These are phyloP conservation scores for Oidium heveae DNA, from an alignment of 2,329 filamentous ascomycete species.

Conservation along the genomic window DNA sequence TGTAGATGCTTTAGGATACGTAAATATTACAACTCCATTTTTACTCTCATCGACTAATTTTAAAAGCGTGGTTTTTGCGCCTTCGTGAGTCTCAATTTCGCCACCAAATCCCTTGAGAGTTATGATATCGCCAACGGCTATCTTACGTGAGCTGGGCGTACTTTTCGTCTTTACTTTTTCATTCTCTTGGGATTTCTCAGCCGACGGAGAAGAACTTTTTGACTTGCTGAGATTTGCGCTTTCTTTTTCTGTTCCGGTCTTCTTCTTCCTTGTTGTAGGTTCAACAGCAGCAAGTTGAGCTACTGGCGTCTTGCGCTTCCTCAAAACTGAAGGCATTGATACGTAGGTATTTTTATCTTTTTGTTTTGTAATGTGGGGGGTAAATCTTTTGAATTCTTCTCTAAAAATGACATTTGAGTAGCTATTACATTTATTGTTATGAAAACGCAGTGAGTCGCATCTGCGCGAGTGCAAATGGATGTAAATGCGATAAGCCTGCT, in stretches of 20 bases:
- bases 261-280: conserved; percentile 17
- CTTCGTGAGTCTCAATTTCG: conserved; percentile 68
- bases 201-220: neutral
- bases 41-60: conserved; percentile 62
- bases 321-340: conserved; percentile 29
- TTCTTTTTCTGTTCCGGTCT: conserved; percentile 10
- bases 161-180: conserved; percentile 7
- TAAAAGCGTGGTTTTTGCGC: conserved; percentile 53
- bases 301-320: conserved; percentile 34
- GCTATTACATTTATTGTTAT: too few relatives aligned
- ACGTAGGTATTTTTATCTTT: too few relatives aligned
- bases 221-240: neutral
- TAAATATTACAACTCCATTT: conserved; percentile 73
- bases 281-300: conserved; percentile 20
- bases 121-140: conserved; percentile 28
- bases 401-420: too few relatives aligned
- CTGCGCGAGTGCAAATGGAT: too few relatives aligned
- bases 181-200: conserved; percentile 6
- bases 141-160: conserved; percentile 12
- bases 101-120: conserved; percentile 34
- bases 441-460: too few relatives aligned
- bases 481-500: too few relatives aligned
- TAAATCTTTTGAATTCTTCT: too few relatives aligned
- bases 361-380: too few relatives aligned
- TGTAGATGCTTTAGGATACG: conserved; percentile 84